Percentiles rank a stretch among this genome's conserved stretches.
Conservation (phyloP, 202 grass and related monocot genomes). For the Zoysia matrella region DNA sequence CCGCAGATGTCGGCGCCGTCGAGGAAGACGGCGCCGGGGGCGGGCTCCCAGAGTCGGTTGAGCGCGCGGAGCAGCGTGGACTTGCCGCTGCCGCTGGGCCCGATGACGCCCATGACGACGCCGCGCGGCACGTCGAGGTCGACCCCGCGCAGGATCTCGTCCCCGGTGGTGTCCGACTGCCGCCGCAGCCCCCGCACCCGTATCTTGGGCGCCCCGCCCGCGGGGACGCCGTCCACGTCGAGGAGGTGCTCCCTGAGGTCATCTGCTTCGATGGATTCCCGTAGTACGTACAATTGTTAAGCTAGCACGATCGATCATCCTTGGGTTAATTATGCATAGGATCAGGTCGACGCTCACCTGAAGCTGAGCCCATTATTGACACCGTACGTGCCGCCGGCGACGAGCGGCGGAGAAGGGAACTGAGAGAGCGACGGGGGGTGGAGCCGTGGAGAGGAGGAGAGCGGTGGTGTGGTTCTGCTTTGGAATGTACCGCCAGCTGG, state of each 20-base stretch:
- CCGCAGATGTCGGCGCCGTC: conserved; percentile 78
- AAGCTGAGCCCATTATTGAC: conserved; percentile 60
- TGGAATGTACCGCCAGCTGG: neutral
- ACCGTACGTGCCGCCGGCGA: neutral
- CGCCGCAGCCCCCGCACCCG: conserved; percentile 64
- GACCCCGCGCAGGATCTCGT: conserved; percentile 69
- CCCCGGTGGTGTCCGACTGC: conserved; percentile 55
- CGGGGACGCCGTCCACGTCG: conserved; percentile 48
- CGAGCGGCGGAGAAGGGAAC: neutral
- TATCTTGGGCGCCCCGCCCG: conserved; percentile 50
- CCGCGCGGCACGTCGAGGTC: conserved; percentile 74
- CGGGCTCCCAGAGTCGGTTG: conserved; percentile 95
- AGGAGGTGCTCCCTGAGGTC: conserved; percentile 68
- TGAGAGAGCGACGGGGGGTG: too few relatives aligned
- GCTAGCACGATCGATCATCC: neutral
- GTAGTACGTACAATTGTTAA: too few relatives aligned
- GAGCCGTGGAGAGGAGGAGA: neutral
- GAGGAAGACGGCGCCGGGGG: conserved; percentile 62
- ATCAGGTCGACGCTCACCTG: conserved; percentile 36
- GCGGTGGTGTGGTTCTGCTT: neutral
- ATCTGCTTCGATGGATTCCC: conserved; percentile 20
- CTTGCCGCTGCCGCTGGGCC: conserved; percentile 98
- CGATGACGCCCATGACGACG: conserved; percentile 80
- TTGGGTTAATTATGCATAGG: too few relatives aligned
- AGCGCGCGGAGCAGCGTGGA: conserved; percentile 89